These are phyloP conservation scores for Vanrija pseudolonga DNA, from an alignment of 1,284 basidiomycete genomes.

Conservation along the genomic window DNA sequence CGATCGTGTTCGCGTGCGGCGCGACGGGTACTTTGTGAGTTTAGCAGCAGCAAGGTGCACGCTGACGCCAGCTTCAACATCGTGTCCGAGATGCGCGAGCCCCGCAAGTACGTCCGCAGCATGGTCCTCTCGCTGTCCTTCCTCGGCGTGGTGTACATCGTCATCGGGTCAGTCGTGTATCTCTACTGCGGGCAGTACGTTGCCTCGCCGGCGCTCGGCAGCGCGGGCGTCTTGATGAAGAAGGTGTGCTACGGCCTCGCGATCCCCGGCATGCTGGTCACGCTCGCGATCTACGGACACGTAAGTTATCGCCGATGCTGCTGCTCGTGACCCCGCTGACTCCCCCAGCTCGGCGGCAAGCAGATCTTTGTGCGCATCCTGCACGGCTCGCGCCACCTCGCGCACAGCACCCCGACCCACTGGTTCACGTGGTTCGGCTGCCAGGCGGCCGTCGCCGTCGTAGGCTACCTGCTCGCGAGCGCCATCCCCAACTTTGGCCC, in stretches of 20 bases:
- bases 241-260: constrained; percentile 36
- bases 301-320: constrained; percentile 6
- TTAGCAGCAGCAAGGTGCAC: no score
- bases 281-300: constrained; percentile 25
- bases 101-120: constrained; percentile 21
- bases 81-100: constrained; percentile 28
- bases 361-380: constrained; percentile 61
- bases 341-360: constrained; percentile 46
- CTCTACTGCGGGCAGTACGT: constrained; percentile 2
- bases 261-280: constrained; percentile 32
- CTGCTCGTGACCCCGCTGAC: constrained; percentile 28
- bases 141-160: constrained; percentile 9
- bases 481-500: constrained; percentile 14
- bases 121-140: constrained; percentile 13
- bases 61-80: constrained; percentile 16
- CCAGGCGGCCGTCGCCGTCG: constrained; percentile 27
- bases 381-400: constrained; percentile 57
- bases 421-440: constrained; percentile 57
- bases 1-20: constrained; percentile 29
- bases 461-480: constrained; percentile 9
- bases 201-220: constrained; percentile 34
- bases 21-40: constrained; percentile 22
- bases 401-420: constrained; percentile 57
- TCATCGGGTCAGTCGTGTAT: constrained; percentile 6
- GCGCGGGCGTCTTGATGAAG: constrained; percentile 42